phyloP scores from a whole-genome alignment of 371 early-diverging fungal genomes.

The Sporodiniella umbellata region DNA sequence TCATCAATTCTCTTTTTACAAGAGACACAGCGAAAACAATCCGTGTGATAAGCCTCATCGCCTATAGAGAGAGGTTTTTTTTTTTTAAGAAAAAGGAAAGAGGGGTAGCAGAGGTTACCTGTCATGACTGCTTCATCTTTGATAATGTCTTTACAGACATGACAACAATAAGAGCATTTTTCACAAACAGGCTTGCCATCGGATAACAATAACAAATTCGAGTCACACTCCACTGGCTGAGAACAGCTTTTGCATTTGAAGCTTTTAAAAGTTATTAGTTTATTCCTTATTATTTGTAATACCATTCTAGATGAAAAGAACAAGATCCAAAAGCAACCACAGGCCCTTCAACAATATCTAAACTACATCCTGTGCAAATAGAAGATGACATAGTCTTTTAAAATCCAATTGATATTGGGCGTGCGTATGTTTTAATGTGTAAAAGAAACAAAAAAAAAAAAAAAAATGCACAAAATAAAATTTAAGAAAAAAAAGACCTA shows the following conservation, averaged over 20 bases:
- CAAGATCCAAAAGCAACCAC: conserved; percentile 81
- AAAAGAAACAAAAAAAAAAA: not conserved
- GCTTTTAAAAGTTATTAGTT: conserved; percentile 26
- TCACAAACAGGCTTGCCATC: conserved; percentile 83
- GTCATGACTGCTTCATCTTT: conserved; percentile 87
- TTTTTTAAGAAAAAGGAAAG: too few relatives aligned
- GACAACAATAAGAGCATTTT: conserved; percentile 82
- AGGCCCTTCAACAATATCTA: conserved; percentile 69
- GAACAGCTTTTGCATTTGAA: conserved; percentile 78
- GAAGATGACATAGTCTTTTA: too few relatives aligned
- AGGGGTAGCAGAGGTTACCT: too few relatives aligned
- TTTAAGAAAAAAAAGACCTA: too few relatives aligned
- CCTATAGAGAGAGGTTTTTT: too few relatives aligned
- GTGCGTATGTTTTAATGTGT: not conserved
- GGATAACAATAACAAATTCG: conserved; percentile 70
- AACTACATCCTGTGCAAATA: conserved; percentile 67
- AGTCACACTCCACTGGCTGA: conserved; percentile 66
- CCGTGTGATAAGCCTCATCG: conserved; percentile 78
- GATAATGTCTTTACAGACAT: conserved; percentile 71
- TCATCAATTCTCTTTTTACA: conserved; percentile 72
- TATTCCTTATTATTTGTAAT: too few relatives aligned
- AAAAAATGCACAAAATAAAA: too few relatives aligned
- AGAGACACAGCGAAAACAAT: conserved; percentile 76
- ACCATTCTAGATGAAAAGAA: conserved; percentile 80
- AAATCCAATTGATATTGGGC: too few relatives aligned